These are phyloP conservation scores for Chlorencoelia australis DNA, from an alignment of 2,329 filamentous ascomycete species.

Conservation along the genomic window DNA sequence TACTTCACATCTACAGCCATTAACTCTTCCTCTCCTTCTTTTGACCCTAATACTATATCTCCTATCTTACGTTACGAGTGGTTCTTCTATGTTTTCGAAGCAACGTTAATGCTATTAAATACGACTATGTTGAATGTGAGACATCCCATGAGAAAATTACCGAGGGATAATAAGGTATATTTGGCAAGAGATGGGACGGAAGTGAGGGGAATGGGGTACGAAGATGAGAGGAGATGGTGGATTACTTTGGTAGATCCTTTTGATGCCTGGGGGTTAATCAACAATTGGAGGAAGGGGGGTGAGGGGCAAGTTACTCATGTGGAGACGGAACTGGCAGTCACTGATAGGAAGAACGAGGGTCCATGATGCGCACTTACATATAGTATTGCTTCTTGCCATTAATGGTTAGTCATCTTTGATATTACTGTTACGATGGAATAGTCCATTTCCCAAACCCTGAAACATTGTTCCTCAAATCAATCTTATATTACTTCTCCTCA, in stretches of 20 bases:
- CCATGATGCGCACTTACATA: too few relatives aligned
- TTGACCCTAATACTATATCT: slow-evolving; percentile 28
- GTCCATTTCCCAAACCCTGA: too few relatives aligned
- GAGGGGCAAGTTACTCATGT: too few relatives aligned
- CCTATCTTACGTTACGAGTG: slow-evolving; percentile 45
- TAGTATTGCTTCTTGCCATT: too few relatives aligned
- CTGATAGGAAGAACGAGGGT: too few relatives aligned
- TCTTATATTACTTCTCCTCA: too few relatives aligned
- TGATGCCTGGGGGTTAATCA: slow-evolving; percentile 21
- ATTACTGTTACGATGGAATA: too few relatives aligned
- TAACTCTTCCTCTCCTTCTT: slow-evolving; percentile 28
- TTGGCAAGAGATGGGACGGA: slow-evolving; percentile 42
- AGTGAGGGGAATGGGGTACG: slow-evolving; percentile 38
- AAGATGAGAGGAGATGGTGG: slow-evolving; percentile 32
- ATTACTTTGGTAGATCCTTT: slow-evolving; percentile 25
- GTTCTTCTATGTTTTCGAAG: slow-evolving; percentile 51
- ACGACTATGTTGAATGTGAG: slow-evolving; percentile 38
- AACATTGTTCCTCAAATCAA: too few relatives aligned
- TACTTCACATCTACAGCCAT: slow-evolving; percentile 42
- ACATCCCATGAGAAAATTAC: slow-evolving; percentile 42
- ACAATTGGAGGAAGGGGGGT: too few relatives aligned
- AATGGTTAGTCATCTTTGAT: too few relatives aligned
- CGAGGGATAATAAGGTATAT: slow-evolving; percentile 38
- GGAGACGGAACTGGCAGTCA: too few relatives aligned
- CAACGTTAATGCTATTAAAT: slow-evolving; percentile 41